These are phyloP conservation scores for Knoxia roxburghii DNA, from an alignment of 257 asterid species.

Conservation along the genomic window DNA sequence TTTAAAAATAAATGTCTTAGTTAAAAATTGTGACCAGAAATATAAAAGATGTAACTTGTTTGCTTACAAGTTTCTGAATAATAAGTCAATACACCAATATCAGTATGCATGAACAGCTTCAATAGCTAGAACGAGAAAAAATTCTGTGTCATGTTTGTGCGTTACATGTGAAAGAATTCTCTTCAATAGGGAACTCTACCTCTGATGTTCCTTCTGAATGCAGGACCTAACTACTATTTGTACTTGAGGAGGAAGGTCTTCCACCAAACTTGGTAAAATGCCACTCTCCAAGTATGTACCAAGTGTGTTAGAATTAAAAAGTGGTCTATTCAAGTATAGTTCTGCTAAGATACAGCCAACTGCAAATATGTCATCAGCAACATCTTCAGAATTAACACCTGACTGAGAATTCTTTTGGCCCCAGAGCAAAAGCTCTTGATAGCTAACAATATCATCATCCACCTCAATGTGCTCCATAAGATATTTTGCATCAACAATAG, in stretches of 20 bases:
- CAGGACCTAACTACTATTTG: constrained; percentile 69
- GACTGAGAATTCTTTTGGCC: constrained; percentile 38
- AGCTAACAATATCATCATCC: constrained; percentile 65
- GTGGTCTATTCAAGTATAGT: constrained; percentile 74
- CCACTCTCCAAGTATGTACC: constrained; percentile 58
- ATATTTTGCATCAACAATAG: constrained; percentile 44
- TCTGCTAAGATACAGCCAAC: constrained; percentile 93
- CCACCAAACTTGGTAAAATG: constrained; percentile 53
- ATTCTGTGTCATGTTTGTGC: too few relatives aligned
- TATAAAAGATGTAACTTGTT: neutral
- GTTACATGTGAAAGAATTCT: neutral
- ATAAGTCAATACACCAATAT: neutral
- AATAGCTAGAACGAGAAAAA: too few relatives aligned
- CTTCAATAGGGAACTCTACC: constrained; percentile 36
- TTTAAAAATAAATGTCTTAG: constrained; percentile 16
- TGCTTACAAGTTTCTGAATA: neutral
- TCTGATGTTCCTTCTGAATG: constrained; percentile 74
- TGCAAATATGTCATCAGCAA: constrained; percentile 79
- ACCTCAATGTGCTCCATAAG: constrained; percentile 59
- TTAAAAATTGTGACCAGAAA: constrained; percentile 6
- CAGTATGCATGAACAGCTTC: neutral
- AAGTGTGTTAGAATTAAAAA: constrained; percentile 57
- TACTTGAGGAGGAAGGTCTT: constrained; percentile 65
- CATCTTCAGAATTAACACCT: constrained; percentile 35
- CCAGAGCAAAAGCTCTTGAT: constrained; percentile 85